Evolutionary conservation across 31 red algal genomes (phyloP).

Genomic region (Endocladia muricata): DNA sequence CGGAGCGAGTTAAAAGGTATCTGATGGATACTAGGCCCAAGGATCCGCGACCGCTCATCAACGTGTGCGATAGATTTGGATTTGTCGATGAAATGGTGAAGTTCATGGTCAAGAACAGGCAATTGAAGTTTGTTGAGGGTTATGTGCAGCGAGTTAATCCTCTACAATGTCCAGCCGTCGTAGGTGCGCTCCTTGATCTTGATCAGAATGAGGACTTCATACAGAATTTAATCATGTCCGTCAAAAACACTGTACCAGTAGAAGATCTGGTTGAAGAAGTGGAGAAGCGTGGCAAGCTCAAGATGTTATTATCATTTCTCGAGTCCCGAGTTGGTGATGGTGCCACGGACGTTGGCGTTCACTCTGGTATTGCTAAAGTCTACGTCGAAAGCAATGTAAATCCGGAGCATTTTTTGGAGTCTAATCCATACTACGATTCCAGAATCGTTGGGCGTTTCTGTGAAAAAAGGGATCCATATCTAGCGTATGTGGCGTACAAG

Average conservation of each 20-base stretch:
- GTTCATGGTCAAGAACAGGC: conserved; percentile 96
- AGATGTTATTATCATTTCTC: conserved; percentile 83
- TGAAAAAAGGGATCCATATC: conserved; percentile 88
- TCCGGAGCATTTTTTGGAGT: conserved; percentile 96
- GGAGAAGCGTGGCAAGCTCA: conserved; percentile 81
- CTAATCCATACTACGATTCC: conserved; percentile 97
- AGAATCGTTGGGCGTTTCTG: conserved; percentile 86
- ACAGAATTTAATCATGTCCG: conserved; percentile 86
- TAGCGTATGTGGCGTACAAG: conserved; percentile 91
- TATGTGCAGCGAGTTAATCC: conserved; percentile 97
- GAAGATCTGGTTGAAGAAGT: conserved; percentile 82
- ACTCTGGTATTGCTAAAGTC: conserved; percentile 94
- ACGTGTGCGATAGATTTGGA: conserved; percentile 98
- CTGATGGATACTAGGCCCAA: conserved; percentile 81
- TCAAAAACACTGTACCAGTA: conserved; percentile 94
- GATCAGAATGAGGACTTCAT: conserved; percentile 91
- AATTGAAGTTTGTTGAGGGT: conserved; percentile 94
- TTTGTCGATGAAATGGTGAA: conserved; percentile 95
- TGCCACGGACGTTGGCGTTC: conserved; percentile 83
- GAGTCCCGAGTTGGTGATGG: conserved; percentile 94
- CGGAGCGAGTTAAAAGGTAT: conserved; percentile 89
- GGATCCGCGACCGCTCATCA: conserved; percentile 97
- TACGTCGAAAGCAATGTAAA: conserved; percentile 97
- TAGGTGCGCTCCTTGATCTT: conserved; percentile 89
- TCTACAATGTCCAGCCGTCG: conserved; percentile 68